phyloP scores from a whole-genome alignment of 768 basidiomycete species.

The Cyclocybe cylindracea region DNA sequence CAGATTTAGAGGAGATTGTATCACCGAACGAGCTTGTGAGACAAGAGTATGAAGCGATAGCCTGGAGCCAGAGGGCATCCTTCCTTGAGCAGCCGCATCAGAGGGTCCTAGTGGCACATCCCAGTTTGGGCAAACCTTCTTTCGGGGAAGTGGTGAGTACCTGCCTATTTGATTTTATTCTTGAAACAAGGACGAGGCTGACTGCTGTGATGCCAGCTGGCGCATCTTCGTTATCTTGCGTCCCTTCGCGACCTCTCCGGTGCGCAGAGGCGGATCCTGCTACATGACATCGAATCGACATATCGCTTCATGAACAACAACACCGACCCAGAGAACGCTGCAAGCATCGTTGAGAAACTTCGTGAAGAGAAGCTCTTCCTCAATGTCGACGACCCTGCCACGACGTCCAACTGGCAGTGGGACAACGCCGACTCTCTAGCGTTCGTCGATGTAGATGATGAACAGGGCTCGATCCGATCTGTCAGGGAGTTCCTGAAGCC shows the following conservation, averaged over 20 bases:
- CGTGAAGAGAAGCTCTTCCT: slow-evolving; percentile 37
- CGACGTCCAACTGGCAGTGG: slow-evolving; percentile 38
- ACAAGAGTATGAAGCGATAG: slow-evolving; percentile 37
- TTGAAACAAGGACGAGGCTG: neutral
- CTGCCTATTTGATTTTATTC: neutral
- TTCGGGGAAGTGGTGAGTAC: slow-evolving; percentile 43
- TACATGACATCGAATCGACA: slow-evolving; percentile 40
- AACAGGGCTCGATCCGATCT: slow-evolving; percentile 21
- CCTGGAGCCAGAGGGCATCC: slow-evolving; percentile 51
- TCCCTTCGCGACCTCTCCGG: slow-evolving; percentile 17
- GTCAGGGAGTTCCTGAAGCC: slow-evolving; percentile 35
- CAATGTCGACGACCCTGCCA: slow-evolving; percentile 42
- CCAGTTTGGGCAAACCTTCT: slow-evolving; percentile 39
- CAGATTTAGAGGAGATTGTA: slow-evolving; percentile 31
- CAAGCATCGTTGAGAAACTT: slow-evolving; percentile 15
- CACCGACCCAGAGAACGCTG: slow-evolving; percentile 8
- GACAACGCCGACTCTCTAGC: slow-evolving; percentile 35
- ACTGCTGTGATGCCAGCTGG: slow-evolving; percentile 29
- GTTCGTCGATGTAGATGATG: slow-evolving; percentile 34
- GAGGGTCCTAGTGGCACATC: slow-evolving; percentile 33
- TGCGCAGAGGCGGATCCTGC: slow-evolving; percentile 25
- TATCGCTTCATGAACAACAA: slow-evolving; percentile 43
- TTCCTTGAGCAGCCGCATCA: slow-evolving; percentile 28
- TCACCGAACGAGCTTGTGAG: slow-evolving; percentile 39
- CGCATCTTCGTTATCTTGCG: slow-evolving; percentile 39